A percentile compares a stretch with the other conserved stretches of the same genome.
Conservation (phyloP, 2,329 filamentous ascomycete genomes). For the Apiospora pterosperma region DNA sequence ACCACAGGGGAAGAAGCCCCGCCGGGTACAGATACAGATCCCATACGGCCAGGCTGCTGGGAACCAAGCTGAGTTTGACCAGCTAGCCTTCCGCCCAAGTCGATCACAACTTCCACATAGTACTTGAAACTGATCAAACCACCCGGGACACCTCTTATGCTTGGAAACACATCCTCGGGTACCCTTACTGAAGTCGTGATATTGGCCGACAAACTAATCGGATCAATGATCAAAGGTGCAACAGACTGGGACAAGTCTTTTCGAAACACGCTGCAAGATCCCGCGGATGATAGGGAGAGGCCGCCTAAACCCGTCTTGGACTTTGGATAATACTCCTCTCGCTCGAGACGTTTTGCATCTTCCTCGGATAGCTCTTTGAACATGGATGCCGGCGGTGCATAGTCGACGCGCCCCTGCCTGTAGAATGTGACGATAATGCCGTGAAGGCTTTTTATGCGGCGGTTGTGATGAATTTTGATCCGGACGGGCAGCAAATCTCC, state of each 20-base stretch:
- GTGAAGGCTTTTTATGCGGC: slow-evolving; percentile 83
- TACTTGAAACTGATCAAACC: slow-evolving; percentile 96
- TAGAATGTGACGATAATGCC: slow-evolving; percentile 93
- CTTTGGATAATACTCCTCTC: slow-evolving; percentile 82
- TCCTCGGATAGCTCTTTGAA: slow-evolving; percentile 57
- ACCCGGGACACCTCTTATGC: slow-evolving; percentile 83
- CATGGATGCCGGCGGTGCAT: slow-evolving; percentile 52
- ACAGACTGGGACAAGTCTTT: slow-evolving; percentile 92
- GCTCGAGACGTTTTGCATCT: slow-evolving; percentile 64
- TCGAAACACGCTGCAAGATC: slow-evolving; percentile 87
- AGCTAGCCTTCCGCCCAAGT: slow-evolving; percentile 81
- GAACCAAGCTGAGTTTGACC: slow-evolving; percentile 45
- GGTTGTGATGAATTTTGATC: slow-evolving; percentile 82
- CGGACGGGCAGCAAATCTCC: slow-evolving; percentile 80
- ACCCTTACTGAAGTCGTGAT: slow-evolving; percentile 82
- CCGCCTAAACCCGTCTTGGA: slow-evolving; percentile 85
- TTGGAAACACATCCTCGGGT: slow-evolving; percentile 88
- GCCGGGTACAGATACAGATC: slow-evolving; percentile 29
- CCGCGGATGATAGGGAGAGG: slow-evolving; percentile 79
- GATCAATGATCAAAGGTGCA: slow-evolving; percentile 84
- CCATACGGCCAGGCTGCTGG: slow-evolving; percentile 38
- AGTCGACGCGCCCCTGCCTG: slow-evolving; percentile 85
- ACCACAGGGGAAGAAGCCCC: slow-evolving; percentile 22
- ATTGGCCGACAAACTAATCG: slow-evolving; percentile 69
- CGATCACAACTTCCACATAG: slow-evolving; percentile 86